Evolutionary conservation across 192 early-diverging fungal species (phyloP).

Genomic region (Phycomyces nitens): DNA sequence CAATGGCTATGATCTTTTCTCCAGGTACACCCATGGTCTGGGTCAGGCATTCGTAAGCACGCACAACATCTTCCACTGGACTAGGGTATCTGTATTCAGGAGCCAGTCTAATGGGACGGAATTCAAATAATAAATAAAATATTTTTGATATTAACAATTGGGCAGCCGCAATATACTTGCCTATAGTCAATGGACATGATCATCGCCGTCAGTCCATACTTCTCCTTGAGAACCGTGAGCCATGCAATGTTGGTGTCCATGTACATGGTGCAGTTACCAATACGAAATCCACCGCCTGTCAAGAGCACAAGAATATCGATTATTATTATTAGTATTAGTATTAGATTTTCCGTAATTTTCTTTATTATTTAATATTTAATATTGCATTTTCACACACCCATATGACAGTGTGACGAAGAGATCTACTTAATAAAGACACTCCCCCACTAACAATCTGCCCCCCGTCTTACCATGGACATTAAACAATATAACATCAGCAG

Average conservation of each 20-base stretch:
- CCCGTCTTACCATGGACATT: conserved; percentile 38
- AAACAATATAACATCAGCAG: conserved; percentile 35
- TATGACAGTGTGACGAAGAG: neutral
- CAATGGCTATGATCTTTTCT: conserved; percentile 29
- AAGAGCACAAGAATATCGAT: neutral
- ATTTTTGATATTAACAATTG: too few species aligned
- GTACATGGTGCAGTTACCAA: conserved; percentile 38
- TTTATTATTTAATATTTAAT: neutral
- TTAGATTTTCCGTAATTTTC: neutral
- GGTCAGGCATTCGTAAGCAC: conserved; percentile 35
- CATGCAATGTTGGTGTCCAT: conserved; percentile 37
- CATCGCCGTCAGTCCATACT: conserved; percentile 28
- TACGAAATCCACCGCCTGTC: conserved; percentile 39
- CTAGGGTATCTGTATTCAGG: conserved; percentile 36
- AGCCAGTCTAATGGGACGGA: conserved; percentile 18
- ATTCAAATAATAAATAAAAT: neutral
- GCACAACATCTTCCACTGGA: conserved; percentile 35
- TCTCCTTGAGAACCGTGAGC: conserved; percentile 28
- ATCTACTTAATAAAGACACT: too few species aligned
- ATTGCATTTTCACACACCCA: neutral
- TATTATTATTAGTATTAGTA: neutral
- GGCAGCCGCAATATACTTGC: too few species aligned
- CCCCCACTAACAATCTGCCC: too few species aligned
- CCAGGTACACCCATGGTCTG: conserved; percentile 14
- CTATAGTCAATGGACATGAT: conserved; percentile 39